These are phyloP conservation scores for Mycena alexandri DNA, from an alignment of 768 basidiomycete genomes.

Conservation along the genomic window DNA sequence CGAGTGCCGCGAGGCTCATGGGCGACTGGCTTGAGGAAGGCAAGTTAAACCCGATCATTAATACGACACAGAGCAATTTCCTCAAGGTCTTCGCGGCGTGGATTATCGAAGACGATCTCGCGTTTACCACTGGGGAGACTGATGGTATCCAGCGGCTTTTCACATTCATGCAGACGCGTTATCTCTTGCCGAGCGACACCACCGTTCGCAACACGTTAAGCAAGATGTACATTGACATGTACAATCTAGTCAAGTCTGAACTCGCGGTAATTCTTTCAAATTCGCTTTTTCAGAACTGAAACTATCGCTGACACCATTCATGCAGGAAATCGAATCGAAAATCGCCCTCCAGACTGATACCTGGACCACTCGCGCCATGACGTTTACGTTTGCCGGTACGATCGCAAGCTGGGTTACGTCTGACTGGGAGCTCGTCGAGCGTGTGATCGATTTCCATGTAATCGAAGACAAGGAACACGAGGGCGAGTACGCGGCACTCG, in stretches of 20 bases:
- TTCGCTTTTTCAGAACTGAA: too few species aligned
- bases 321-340: slow-evolving; percentile 42
- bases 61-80: slow-evolving; percentile 44
- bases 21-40: slow-evolving; percentile 48
- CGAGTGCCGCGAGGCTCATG: slow-evolving; percentile 42
- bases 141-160: neutral
- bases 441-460: slow-evolving; percentile 48
- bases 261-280: slow-evolving; percentile 24
- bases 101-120: slow-evolving; percentile 48
- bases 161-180: neutral
- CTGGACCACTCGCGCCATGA: slow-evolving; percentile 49
- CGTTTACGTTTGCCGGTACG: slow-evolving; percentile 49
- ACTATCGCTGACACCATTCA: too few species aligned
- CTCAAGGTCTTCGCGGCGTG: slow-evolving; percentile 47
- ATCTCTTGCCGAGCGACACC: slow-evolving; percentile 39
- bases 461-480: slow-evolving; percentile 50
- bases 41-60: slow-evolving; percentile 46
- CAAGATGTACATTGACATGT: slow-evolving; percentile 29
- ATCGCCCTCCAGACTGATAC: slow-evolving; percentile 45
- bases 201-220: slow-evolving; percentile 42
- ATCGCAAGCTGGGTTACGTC: slow-evolving; percentile 42
- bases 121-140: slow-evolving; percentile 45
- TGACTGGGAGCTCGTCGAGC: slow-evolving; percentile 51
- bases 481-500: slow-evolving; percentile 48
- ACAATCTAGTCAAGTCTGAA: slow-evolving; percentile 35